Conservation (phyloP, 148 eudicot species). For the Polygonum aviculare region DNA sequence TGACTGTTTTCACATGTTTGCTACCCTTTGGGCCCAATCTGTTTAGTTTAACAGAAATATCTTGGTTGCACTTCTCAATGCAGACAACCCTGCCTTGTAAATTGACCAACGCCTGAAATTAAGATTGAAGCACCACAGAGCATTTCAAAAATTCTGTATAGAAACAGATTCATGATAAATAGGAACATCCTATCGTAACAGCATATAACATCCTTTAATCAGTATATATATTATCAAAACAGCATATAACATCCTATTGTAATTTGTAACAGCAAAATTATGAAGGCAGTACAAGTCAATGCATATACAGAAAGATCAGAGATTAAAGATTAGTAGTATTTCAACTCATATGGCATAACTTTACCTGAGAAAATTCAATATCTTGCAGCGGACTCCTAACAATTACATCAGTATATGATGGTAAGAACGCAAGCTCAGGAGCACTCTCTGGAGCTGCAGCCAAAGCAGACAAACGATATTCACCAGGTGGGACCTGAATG, state of each 20-base stretch:
- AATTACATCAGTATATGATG: slow-evolving; percentile 60
- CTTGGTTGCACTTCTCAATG: slow-evolving; percentile 71
- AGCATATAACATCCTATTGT: background rate
- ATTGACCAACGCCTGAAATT: slow-evolving; percentile 66
- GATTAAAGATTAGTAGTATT: background rate
- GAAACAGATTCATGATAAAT: background rate
- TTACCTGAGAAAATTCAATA: slow-evolving; percentile 87
- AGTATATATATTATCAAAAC: background rate
- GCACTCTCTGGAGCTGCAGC: slow-evolving; percentile 63
- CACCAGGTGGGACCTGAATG: slow-evolving; percentile 87
- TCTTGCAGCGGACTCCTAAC: slow-evolving; percentile 70
- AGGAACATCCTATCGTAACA: too few relatives aligned
- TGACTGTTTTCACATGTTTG: slow-evolving; percentile 37
- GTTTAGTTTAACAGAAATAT: slow-evolving; percentile 50
- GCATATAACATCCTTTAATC: background rate
- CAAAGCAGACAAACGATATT: slow-evolving; percentile 86
- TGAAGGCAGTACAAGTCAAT: background rate
- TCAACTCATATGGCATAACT: background rate
- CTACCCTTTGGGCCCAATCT: slow-evolving; percentile 50
- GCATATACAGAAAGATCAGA: background rate
- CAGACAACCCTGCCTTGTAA: slow-evolving; percentile 66
- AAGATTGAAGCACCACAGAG: background rate
- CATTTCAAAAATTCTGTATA: background rate
- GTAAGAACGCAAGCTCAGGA: slow-evolving; percentile 73
- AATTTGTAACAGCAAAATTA: background rate